phyloP scores from a whole-genome alignment of 345 rosid genomes.

The Corchorus capsularis region DNA sequence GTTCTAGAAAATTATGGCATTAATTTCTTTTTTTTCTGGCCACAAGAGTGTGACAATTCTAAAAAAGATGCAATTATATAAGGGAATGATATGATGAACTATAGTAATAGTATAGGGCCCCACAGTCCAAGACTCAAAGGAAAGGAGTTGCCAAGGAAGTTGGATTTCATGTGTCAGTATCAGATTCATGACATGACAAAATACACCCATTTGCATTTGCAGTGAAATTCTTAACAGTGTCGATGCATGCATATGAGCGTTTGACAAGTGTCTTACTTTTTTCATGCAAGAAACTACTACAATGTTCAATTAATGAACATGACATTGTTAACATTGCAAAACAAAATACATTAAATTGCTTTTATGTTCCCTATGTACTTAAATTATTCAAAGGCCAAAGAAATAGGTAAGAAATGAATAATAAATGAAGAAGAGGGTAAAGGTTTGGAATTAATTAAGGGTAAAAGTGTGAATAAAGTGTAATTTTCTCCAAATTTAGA shows the following conservation, averaged over 20 bases:
- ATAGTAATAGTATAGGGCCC: neutral
- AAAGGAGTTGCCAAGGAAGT: neutral
- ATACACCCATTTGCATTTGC: neutral
- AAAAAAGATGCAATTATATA: neutral
- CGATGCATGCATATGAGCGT: neutral
- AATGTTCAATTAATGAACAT: neutral
- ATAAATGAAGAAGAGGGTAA: too few species aligned
- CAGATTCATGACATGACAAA: constrained; percentile 6
- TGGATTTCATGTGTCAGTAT: constrained; percentile 6
- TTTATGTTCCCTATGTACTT: too few species aligned
- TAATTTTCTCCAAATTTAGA: too few species aligned
- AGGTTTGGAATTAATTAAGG: too few species aligned
- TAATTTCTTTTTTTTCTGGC: neutral
- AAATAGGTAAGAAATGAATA: too few species aligned
- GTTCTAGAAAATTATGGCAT: neutral
- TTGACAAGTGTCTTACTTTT: neutral
- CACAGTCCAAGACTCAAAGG: neutral
- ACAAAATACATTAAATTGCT: too few species aligned
- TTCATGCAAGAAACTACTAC: neutral
- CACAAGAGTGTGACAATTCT: neutral
- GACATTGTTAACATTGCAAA: too few species aligned
- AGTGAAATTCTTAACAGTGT: neutral
- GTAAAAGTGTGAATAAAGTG: too few species aligned
- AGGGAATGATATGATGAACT: too few species aligned
- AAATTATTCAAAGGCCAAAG: too few species aligned